phyloP scores from a whole-genome alignment of 805 yeast species.

The Candida sonorensis region DNA sequence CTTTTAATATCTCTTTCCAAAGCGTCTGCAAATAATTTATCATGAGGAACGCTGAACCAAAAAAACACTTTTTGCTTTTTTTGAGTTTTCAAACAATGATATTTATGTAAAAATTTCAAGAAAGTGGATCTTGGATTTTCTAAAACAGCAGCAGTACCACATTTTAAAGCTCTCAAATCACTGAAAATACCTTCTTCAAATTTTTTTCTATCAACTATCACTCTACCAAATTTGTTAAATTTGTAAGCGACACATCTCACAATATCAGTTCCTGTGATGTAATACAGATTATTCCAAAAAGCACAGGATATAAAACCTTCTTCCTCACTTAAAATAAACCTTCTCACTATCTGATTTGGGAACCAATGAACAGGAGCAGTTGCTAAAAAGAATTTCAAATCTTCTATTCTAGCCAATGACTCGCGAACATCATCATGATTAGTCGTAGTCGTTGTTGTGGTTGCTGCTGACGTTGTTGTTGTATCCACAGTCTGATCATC shows the following conservation, averaged over 20 bases:
- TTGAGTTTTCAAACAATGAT: constrained; percentile 86
- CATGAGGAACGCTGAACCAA: constrained; percentile 96
- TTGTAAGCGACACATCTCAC: constrained; percentile 86
- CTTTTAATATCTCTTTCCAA: constrained; percentile 85
- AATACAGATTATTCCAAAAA: constrained; percentile 83
- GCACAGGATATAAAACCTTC: constrained; percentile 93
- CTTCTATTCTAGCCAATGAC: constrained; percentile 59
- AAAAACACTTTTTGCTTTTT: constrained; percentile 95
- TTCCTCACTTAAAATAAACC: constrained; percentile 79
- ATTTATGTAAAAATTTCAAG: constrained; percentile 74
- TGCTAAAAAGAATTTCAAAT: constrained; percentile 76
- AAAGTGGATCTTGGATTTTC: constrained; percentile 85
- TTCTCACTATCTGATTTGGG: constrained; percentile 75
- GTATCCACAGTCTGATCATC: too few species aligned
- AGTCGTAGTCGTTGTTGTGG: too few species aligned
- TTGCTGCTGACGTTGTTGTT: not conserved
- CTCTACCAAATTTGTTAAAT: constrained; percentile 85
- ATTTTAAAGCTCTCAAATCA: constrained; percentile 78
- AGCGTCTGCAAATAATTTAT: constrained; percentile 86
- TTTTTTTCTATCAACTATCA: constrained; percentile 78
- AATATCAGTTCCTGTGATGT: constrained; percentile 93
- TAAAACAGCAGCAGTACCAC: constrained; percentile 79
- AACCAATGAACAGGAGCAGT: constrained; percentile 97
- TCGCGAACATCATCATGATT: constrained; percentile 30
- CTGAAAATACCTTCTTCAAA: constrained; percentile 96